These are phyloP conservation scores for Tetrahymena borealis DNA, from an alignment of 73 alveolate genomes.

Conservation along the genomic window DNA sequence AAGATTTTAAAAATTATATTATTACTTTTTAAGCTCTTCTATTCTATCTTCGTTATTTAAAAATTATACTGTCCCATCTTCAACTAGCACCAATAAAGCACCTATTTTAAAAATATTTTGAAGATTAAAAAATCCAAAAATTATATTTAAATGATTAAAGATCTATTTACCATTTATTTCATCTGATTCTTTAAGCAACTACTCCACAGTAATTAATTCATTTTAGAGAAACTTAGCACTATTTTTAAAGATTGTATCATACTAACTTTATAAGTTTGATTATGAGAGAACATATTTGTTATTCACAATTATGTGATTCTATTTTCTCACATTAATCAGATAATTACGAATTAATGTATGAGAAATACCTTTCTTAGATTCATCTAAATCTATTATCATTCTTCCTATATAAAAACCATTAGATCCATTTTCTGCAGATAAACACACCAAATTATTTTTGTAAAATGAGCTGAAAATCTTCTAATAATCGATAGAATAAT, in stretches of 20 bases:
- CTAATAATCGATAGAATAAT: background rate
- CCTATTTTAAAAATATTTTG: background rate
- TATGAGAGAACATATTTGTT: background rate
- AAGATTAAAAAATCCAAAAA: background rate
- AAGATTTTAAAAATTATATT: background rate
- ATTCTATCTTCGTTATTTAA: background rate
- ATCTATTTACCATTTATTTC: background rate
- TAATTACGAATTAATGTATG: background rate
- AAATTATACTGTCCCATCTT: background rate
- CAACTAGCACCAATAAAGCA: background rate
- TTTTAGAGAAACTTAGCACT: background rate
- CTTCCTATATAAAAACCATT: background rate
- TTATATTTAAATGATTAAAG: background rate
- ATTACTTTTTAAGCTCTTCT: background rate
- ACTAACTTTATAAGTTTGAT: background rate
- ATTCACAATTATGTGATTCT: background rate
- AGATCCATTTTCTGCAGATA: background rate
- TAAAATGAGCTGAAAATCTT: background rate
- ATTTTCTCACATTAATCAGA: background rate
- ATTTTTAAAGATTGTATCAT: background rate
- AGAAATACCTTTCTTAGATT: background rate
- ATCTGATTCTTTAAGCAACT: background rate
- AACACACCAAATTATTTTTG: background rate
- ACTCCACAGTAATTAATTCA: background rate
- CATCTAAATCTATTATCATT: background rate